These are phyloP conservation scores for Coix lacrymajobi DNA, from an alignment of 176 grass and related monocot genomes.

Conservation along the genomic window DNA sequence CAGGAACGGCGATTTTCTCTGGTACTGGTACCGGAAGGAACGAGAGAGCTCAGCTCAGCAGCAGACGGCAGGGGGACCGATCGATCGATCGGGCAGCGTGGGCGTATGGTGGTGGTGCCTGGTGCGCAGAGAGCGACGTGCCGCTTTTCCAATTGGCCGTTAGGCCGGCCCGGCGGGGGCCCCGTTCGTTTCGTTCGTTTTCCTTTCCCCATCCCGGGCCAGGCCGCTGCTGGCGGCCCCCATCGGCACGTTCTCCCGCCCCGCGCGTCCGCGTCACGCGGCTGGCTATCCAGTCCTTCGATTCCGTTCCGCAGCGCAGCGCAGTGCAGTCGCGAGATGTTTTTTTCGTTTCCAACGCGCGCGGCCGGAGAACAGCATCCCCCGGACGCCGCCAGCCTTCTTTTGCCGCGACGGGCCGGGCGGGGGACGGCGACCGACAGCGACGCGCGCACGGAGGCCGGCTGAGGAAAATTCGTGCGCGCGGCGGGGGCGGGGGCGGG, in stretches of 20 bases:
- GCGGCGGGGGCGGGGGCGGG: too few relatives aligned
- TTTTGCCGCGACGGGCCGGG: neutral
- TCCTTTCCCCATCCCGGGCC: neutral
- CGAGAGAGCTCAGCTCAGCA: neutral
- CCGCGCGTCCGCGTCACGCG: conserved; percentile 15
- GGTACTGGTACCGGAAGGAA: too few relatives aligned
- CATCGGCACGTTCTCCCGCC: neutral
- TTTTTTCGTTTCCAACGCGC: neutral
- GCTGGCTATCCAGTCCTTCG: neutral
- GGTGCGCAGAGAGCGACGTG: conserved; percentile 16
- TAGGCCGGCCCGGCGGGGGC: neutral
- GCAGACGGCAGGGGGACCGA: too few relatives aligned
- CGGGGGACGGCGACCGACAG: neutral
- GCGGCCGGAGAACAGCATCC: neutral
- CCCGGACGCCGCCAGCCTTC: too few relatives aligned
- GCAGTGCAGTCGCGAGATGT: neutral
- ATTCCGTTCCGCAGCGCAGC: too few relatives aligned
- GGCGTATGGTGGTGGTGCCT: neutral
- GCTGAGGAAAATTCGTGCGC: neutral
- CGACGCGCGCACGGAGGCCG: neutral
- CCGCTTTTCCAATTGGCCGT: conserved; percentile 25
- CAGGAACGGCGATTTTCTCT: neutral
- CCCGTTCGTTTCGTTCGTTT: neutral
- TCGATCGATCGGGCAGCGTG: too few relatives aligned
- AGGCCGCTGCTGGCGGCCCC: neutral